Base-by-base conservation (phyloP, 768 basidiomycete species). In the Boletus edulis region DNA sequence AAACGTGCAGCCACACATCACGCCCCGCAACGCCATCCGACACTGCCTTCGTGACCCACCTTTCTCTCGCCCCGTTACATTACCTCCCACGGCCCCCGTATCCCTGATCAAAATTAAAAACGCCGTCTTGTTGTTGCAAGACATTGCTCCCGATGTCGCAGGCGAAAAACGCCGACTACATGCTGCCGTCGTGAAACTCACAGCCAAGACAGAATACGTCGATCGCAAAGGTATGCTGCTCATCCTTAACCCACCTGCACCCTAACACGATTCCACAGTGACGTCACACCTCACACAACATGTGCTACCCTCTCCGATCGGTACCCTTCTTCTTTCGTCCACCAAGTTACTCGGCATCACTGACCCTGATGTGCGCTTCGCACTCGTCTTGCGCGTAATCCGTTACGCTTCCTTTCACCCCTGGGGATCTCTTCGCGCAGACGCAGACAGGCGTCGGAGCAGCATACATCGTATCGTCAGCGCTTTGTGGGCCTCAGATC, bases 1-100 rank as follows among this genome's bases (percentile, higher is more conserved):
- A 17, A 94, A 94, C 64, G 83, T 85, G 52, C 85, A 91, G 60
- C 87, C 90, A 3, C 76, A 78, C 6, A 54, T 89, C 40, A 91
- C 91, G 0, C 68, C 84, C 35, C 79, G 91, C 17, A 94, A 94
- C 69, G 80, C 82, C 17, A 76, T 93, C 35, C 83, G 91, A n/a
- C 75, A 81, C 20, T 60, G 69, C 56, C 67, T 82, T 24, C 34
- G 29, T 10, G 22, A 49, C 40, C 52, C 55, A 12, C 57, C 58
- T 0, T 58, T 62, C 34, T 63, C 67, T 45, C 42, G 24, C 29
- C 39, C 17, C 20, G 41, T 57, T 9, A 13, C 54, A 6, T 52
- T 73, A 9, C 73, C 77, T 3, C 41, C 57, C 2, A 54, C 72
- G 24, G 72, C 77, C n/a, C 56, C 63, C 3, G 24, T 74, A 18